Evolutionary conservation across 2,329 filamentous ascomycete species (phyloP).

Genomic region (Ceratocystis variospora): DNA sequence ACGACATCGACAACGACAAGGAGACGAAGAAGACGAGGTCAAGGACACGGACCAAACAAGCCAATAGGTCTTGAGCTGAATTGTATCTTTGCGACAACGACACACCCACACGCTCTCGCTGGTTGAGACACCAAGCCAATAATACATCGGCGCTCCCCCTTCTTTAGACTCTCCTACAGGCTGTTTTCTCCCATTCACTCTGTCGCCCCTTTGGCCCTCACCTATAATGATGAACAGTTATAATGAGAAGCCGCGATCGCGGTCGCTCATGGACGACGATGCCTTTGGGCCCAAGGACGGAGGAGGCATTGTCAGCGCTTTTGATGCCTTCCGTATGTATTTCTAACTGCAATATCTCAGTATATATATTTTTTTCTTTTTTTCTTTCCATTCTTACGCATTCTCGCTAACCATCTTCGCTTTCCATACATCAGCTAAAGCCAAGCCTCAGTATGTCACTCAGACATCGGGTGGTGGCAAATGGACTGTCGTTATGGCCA

Average conservation of each 20-base stretch:
- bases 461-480: conserved; percentile 76
- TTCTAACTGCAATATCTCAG: background rate
- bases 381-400: too few species aligned
- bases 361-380: background rate
- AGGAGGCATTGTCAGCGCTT: conserved; percentile 59
- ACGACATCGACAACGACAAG: background rate
- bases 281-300: conserved; percentile 58
- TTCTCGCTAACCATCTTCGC: too few species aligned
- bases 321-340: conserved; percentile 85
- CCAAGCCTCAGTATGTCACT: conserved; percentile 83
- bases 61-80: too few species aligned
- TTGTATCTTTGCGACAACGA: background rate
- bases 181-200: background rate
- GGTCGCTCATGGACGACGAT: conserved; percentile 49
- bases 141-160: background rate
- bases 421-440: conserved; percentile 58
- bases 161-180: background rate
- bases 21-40: too few species aligned
- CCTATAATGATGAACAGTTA: conserved; percentile 63
- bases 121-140: background rate
- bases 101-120: background rate
- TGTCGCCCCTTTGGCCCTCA: background rate
- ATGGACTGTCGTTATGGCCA: conserved; percentile 74
- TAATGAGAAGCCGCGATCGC: conserved; percentile 31
- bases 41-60: too few species aligned